Conservation (phyloP, 2,329 filamentous ascomycete species). For the Pseudofabraea citricarpa region DNA sequence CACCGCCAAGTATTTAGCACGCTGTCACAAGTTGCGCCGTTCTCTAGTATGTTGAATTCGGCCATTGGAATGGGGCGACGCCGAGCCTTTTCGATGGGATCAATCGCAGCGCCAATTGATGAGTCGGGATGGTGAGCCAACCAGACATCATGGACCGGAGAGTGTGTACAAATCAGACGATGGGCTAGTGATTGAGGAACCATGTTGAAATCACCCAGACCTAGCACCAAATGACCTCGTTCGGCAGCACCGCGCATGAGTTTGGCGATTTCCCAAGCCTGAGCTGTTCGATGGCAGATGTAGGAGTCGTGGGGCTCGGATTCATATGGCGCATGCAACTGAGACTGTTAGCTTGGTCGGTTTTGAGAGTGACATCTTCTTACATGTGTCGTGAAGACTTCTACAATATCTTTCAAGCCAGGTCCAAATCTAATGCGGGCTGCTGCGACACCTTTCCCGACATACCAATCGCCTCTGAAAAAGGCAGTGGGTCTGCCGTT, state of each 20-base stretch:
- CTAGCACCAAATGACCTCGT: conserved; percentile 77
- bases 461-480: conserved; percentile 92
- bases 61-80: conserved; percentile 67
- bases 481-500: conserved; percentile 93
- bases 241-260: conserved; percentile 77
- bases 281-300: conserved; percentile 81
- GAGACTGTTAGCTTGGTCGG: too few relatives aligned
- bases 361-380: too few relatives aligned
- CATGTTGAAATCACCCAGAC: conserved; percentile 95
- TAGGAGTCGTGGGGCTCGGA: conserved; percentile 76
- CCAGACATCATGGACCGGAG: conserved; percentile 80
- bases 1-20: conserved; percentile 92
- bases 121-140: conserved; percentile 77
- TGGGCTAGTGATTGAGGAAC: conserved; percentile 82
- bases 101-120: conserved; percentile 68
- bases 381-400: conserved; percentile 91
- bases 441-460: conserved; percentile 88
- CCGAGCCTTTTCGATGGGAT: conserved; percentile 62
- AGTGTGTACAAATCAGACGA: conserved; percentile 72
- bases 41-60: conserved; percentile 70
- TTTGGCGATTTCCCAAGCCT: conserved; percentile 93
- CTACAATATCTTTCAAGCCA: conserved; percentile 60
- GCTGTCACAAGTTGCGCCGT: conserved; percentile 84
- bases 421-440: conserved; percentile 72
- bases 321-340: conserved; percentile 84